Percentiles rank a stretch among this genome's conserved stretches.
Evolutionary conservation across 78 protist genomes (phyloP).

Genomic region (Planoprotostelium fungivorum): DNA sequence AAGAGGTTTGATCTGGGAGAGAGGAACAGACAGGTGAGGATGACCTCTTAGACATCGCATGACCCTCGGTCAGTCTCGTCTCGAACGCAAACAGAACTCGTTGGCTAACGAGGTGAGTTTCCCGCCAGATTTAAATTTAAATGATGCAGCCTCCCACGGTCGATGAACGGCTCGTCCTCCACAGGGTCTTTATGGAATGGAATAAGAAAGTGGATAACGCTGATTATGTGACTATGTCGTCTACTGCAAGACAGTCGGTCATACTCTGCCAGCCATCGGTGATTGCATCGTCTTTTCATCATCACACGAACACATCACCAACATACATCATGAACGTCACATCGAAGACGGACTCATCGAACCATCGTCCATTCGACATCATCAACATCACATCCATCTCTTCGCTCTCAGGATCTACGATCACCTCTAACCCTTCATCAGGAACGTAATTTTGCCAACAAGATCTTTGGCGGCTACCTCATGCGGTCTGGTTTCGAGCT

Average conservation of each 20-base stretch:
- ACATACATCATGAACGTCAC: no score
- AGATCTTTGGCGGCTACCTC: constrained; percentile 54
- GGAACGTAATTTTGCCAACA: constrained; percentile 48
- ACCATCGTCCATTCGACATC: no score
- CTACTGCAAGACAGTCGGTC: constrained; percentile 8
- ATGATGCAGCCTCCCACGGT: constrained; percentile 22
- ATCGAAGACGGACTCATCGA: no score
- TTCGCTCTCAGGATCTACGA: neutral
- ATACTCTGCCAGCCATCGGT: constrained; percentile 48
- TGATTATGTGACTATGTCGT: constrained; percentile 30
- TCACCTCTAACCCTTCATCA: neutral
- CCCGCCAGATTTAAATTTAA: no score
- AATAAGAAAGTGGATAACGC: neutral
- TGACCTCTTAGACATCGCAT: neutral
- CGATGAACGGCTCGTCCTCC: constrained; percentile 27
- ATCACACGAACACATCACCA: no score
- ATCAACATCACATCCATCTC: no score
- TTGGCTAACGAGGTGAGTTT: neutral
- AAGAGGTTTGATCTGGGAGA: neutral
- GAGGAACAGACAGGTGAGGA: neutral
- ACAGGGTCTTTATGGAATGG: constrained; percentile 28
- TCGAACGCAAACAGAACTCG: neutral
- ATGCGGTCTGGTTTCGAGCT: constrained; percentile 50
- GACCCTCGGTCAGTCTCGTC: neutral
- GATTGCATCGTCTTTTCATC: no score